These are phyloP conservation scores for Thinopyrum obtusiflorum DNA, from an alignment of 202 grass and related monocot species.

Conservation along the genomic window DNA sequence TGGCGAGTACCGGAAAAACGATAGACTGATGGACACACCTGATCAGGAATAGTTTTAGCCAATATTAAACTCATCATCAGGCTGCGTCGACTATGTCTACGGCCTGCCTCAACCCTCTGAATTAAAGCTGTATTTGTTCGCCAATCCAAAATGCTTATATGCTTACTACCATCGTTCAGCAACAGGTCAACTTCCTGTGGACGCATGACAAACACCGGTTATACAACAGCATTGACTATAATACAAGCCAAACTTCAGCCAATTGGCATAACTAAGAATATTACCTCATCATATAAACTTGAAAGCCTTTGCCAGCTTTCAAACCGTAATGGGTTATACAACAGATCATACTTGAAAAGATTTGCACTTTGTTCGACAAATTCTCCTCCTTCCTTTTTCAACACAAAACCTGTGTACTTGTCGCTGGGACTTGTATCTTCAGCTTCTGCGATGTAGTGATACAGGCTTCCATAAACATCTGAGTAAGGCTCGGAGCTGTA, in stretches of 20 bases:
- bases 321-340: constrained; percentile 81
- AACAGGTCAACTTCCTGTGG: constrained; percentile 88
- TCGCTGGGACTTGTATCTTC: constrained; percentile 94
- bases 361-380: constrained; percentile 93
- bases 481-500: constrained; percentile 85
- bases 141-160: constrained; percentile 94
- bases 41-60: constrained; percentile 48
- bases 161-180: constrained; percentile 95
- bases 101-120: constrained; percentile 85
- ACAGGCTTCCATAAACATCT: constrained; percentile 94
- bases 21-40: constrained; percentile 43
- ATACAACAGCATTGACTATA: constrained; percentile 21
- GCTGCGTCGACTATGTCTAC: constrained; percentile 76
- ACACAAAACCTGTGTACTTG: constrained; percentile 91
- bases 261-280: constrained; percentile 31
- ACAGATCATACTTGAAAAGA: constrained; percentile 91
- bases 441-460: constrained; percentile 75
- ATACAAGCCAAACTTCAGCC: constrained; percentile 31
- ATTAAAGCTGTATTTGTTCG: constrained; percentile 62
- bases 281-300: constrained; percentile 96
- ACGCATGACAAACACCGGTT: constrained; percentile 27
- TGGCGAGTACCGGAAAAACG: constrained; percentile 25
- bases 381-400: constrained; percentile 98
- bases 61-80: constrained; percentile 77
- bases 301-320: constrained; percentile 97